Conservation (phyloP, 139 green algal genomes). For the Haematococcus sp. region DNA sequence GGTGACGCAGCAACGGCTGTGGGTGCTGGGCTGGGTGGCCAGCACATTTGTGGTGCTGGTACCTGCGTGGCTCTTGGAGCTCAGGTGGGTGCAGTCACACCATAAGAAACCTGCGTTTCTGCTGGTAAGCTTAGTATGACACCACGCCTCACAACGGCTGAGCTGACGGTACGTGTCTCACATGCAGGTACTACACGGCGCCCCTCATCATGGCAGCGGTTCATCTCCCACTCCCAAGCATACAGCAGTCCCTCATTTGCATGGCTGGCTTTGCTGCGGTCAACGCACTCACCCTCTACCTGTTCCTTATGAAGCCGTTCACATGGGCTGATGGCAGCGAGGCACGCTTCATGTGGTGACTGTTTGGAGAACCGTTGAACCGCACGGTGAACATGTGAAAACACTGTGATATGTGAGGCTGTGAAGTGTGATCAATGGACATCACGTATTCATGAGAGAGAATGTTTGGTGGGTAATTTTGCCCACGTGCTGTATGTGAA, state of each 20-base stretch:
- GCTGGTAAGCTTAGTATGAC: too few relatives aligned
- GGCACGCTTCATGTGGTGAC: conserved; percentile 92
- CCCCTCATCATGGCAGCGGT: conserved; percentile 60
- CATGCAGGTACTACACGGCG: conserved; percentile 83
- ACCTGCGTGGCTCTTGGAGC: conserved; percentile 83
- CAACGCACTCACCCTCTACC: conserved; percentile 60
- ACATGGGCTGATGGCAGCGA: conserved; percentile 64
- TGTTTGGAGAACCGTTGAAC: neutral
- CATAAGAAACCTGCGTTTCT: too few relatives aligned
- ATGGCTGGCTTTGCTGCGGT: conserved; percentile 29
- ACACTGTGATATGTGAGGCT: too few relatives aligned
- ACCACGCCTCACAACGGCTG: too few relatives aligned
- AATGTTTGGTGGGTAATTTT: too few relatives aligned
- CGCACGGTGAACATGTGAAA: conserved; percentile 1
- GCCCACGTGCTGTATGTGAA: too few relatives aligned
- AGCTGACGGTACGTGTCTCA: too few relatives aligned
- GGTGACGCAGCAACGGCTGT: conserved; percentile 25
- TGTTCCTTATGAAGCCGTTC: conserved; percentile 76
- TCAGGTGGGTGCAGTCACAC: conserved; percentile 62
- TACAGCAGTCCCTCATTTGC: conserved; percentile 9
- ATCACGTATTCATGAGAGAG: too few relatives aligned
- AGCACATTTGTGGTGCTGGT: conserved; percentile 57
- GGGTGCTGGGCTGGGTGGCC: conserved; percentile 29
- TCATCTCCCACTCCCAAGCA: conserved; percentile 32
- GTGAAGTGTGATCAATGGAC: too few relatives aligned